These are phyloP conservation scores for Cladosporium sp. DNA, from an alignment of 2,329 filamentous ascomycete species.

Conservation along the genomic window DNA sequence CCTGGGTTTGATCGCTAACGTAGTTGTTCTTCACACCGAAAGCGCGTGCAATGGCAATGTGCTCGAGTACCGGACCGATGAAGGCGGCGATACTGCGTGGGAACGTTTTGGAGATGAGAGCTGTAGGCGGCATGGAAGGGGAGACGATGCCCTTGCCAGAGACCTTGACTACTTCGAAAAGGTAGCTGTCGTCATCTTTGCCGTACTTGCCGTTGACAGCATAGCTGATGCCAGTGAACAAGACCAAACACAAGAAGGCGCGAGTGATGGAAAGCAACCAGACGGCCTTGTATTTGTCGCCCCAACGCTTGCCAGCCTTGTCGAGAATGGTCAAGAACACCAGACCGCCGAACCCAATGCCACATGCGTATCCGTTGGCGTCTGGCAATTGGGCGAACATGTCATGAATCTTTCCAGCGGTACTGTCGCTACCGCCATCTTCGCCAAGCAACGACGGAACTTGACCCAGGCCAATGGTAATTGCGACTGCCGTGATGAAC, in stretches of 20 bases:
- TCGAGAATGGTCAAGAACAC: slow-evolving; percentile 55
- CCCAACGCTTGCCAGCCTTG: slow-evolving; percentile 56
- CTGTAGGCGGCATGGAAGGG: slow-evolving; percentile 45
- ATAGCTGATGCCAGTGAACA: slow-evolving; percentile 62
- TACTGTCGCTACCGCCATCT: slow-evolving; percentile 46
- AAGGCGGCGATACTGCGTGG: slow-evolving; percentile 57
- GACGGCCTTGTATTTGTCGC: slow-evolving; percentile 53
- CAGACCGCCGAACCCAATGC: slow-evolving; percentile 56
- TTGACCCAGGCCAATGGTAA: slow-evolving; percentile 61
- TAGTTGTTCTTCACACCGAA: slow-evolving; percentile 62
- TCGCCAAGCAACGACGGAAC: slow-evolving; percentile 59
- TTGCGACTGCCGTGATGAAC: slow-evolving; percentile 63
- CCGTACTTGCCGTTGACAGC: slow-evolving; percentile 53
- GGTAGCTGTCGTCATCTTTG: slow-evolving; percentile 36
- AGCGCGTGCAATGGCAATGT: slow-evolving; percentile 61
- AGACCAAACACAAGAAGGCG: slow-evolving; percentile 56
- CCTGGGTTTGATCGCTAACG: slow-evolving; percentile 60
- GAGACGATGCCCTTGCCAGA: slow-evolving; percentile 51
- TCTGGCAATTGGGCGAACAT: slow-evolving; percentile 54
- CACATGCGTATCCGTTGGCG: slow-evolving; percentile 56
- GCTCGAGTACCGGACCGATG: slow-evolving; percentile 58
- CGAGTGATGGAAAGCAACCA: slow-evolving; percentile 58
- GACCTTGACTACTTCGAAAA: slow-evolving; percentile 59
- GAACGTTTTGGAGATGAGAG: slow-evolving; percentile 52
- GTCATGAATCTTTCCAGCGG: slow-evolving; percentile 56